These are phyloP conservation scores for Lentinula novae-zelandiae DNA, from an alignment of 1,284 basidiomycete species.

Conservation along the genomic window DNA sequence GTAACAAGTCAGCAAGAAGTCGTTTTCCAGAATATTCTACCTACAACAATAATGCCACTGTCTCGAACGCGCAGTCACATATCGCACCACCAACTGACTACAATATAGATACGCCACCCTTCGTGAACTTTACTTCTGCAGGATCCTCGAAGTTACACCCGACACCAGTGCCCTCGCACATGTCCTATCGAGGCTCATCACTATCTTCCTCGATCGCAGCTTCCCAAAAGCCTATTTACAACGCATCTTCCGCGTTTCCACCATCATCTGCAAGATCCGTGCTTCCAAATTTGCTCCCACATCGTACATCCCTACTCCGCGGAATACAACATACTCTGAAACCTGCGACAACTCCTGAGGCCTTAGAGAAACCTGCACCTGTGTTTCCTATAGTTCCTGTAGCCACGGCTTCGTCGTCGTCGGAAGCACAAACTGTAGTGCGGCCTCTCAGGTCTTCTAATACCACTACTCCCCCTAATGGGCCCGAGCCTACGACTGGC, in stretches of 20 bases:
- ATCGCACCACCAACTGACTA: neutral
- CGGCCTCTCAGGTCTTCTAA: neutral
- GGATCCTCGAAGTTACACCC: neutral
- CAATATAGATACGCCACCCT: neutral
- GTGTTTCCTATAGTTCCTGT: neutral
- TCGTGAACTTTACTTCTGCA: neutral
- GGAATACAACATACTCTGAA: neutral
- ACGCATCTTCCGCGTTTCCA: neutral
- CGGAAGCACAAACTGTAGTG: neutral
- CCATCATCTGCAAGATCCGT: neutral
- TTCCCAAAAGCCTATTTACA: neutral
- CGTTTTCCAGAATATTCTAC: constrained; percentile 11
- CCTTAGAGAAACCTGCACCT: neutral
- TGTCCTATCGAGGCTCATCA: neutral
- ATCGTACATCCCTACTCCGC: too few species aligned
- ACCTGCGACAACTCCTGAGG: neutral
- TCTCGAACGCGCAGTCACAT: neutral
- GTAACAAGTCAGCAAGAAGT: constrained; percentile 17
- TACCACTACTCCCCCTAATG: neutral
- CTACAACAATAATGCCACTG: neutral
- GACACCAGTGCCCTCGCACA: neutral
- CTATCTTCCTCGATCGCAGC: neutral
- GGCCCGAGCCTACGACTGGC: constrained; percentile 20
- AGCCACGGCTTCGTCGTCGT: neutral
- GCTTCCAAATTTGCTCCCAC: neutral